Evolutionary conservation across 805 yeast species (phyloP).

Genomic region (Cyberlindnera saturnus): DNA sequence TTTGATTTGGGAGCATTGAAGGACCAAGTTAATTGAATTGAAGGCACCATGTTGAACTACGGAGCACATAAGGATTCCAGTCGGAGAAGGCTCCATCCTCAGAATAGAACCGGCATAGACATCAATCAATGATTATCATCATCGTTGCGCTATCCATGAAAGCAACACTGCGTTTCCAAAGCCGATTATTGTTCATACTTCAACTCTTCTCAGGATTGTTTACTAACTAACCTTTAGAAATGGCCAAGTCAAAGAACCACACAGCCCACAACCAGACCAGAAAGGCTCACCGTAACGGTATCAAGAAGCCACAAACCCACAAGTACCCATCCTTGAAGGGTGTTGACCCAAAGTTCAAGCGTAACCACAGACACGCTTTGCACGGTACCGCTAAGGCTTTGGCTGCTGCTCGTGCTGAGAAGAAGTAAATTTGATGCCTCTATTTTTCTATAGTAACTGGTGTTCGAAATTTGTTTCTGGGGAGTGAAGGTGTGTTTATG

Average conservation of each 20-base stretch:
- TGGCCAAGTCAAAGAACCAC: conserved; percentile 99
- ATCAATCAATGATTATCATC: background rate
- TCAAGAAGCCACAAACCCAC: conserved; percentile 98
- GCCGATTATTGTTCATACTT: conserved; percentile 3
- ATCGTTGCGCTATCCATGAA: background rate
- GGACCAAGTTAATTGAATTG: no score
- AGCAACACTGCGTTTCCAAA: background rate
- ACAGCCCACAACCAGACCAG: conserved; percentile 99
- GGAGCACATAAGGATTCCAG: no score
- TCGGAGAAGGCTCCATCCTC: no score
- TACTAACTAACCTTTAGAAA: conserved; percentile 32
- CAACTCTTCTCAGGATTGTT: background rate
- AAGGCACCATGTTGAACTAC: no score
- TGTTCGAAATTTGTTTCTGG: background rate
- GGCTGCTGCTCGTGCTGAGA: conserved; percentile 71
- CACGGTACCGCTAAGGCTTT: conserved; percentile 95
- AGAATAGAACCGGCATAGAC: background rate
- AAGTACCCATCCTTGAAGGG: conserved; percentile 98
- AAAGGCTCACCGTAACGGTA: conserved; percentile 99
- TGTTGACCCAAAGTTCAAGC: conserved; percentile 98
- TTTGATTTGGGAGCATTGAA: no score
- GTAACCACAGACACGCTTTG: conserved; percentile 99
- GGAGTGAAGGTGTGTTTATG: background rate
- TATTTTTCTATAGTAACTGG: background rate
- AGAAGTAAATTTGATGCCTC: conserved; percentile 18